Evolutionary conservation across 2,329 filamentous ascomycete genomes (phyloP).

Genomic region (Chrysoporthe deuterocubensis): DNA sequence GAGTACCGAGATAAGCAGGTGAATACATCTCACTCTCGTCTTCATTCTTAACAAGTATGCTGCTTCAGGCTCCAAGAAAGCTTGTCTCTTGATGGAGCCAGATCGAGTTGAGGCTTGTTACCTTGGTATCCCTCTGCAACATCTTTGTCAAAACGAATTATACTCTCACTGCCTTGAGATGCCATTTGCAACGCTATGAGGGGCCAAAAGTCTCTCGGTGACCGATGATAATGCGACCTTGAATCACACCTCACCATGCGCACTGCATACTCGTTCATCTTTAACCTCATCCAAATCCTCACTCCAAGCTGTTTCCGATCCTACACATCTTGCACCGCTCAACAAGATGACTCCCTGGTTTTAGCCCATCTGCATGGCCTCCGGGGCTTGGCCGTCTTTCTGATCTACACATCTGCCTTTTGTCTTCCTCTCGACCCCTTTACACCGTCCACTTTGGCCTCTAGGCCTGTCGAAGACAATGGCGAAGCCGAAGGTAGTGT

Average conservation of each 20-base stretch:
- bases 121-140: not conserved
- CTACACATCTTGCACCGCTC: not conserved
- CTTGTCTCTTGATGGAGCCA: not conserved
- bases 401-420: conserved; percentile 8
- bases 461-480: not conserved
- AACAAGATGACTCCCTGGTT: not conserved
- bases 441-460: not conserved
- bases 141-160: not conserved
- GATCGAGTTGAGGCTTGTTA: not conserved
- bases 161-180: not conserved
- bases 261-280: too few species aligned
- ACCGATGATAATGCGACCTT: not conserved
- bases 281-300: conserved; percentile 1
- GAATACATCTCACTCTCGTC: not conserved
- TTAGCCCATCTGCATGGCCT: conserved; percentile 4
- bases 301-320: conserved; percentile 2
- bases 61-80: not conserved
- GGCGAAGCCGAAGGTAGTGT: not conserved
- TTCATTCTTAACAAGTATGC: not conserved
- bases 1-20: conserved; percentile 1
- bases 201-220: not conserved
- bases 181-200: not conserved
- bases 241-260: not conserved
- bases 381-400: conserved; percentile 4
- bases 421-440: conserved; percentile 1